phyloP scores from a whole-genome alignment of 176 grass and related monocot species.

The Avena eriantha region DNA sequence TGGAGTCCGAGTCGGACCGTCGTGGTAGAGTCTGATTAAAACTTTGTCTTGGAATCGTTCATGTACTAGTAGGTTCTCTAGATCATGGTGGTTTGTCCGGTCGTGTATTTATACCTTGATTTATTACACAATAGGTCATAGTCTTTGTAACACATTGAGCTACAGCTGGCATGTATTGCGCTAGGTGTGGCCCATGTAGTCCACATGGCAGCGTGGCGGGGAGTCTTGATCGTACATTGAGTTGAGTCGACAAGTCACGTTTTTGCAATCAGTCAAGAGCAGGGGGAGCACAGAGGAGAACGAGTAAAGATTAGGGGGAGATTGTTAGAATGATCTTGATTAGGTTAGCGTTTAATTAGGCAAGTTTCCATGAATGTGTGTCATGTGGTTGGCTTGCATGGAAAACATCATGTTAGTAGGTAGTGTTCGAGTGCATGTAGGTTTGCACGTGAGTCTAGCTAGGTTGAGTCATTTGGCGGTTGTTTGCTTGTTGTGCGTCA shows the following conservation, averaged over 20 bases:
- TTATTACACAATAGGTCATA: background rate
- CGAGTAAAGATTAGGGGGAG: background rate
- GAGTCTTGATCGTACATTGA: background rate
- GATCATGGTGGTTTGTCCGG: background rate
- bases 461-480: no score
- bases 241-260: background rate
- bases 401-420: background rate
- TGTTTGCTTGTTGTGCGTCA: background rate
- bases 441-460: background rate
- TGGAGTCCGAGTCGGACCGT: background rate
- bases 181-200: background rate
- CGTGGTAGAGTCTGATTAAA: background rate
- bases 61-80: background rate
- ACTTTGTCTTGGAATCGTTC: background rate
- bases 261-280: no score
- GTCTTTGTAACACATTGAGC: background rate
- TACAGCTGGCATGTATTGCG: background rate
- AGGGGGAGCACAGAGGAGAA: background rate
- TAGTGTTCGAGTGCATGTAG: background rate
- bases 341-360: background rate
- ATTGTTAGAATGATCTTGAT: slow-evolving; percentile 2
- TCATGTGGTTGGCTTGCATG: background rate
- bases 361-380: background rate
- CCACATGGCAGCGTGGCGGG: background rate
- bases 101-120: background rate